A percentile compares a stretch with the other conserved stretches of the same genome.
phyloP scores from a whole-genome alignment of 305 asterid genomes.

The Rubia peregrina region DNA sequence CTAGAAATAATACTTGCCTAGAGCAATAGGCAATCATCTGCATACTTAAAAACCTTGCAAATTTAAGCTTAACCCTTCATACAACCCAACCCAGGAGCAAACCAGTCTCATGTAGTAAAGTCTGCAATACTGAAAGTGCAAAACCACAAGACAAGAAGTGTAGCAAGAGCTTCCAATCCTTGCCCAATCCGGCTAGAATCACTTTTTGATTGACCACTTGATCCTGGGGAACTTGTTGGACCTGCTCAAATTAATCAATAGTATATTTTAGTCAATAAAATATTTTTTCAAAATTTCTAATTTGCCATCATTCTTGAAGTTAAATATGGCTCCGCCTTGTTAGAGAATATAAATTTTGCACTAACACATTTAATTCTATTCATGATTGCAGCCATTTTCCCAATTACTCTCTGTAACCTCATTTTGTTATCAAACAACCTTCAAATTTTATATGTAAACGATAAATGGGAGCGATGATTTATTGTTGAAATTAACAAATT shows the following conservation, averaged over 20 bases:
- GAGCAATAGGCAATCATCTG: not conserved
- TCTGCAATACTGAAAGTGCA: not conserved
- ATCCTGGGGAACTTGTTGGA: slow-evolving; percentile 23
- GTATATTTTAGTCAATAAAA: too few relatives aligned
- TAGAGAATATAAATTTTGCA: too few relatives aligned
- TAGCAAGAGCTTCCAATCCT: slow-evolving; percentile 19
- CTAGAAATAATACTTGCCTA: not conserved
- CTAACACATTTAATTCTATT: too few relatives aligned
- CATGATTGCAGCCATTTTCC: too few relatives aligned
- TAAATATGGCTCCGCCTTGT: too few relatives aligned
- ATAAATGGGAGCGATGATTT: too few relatives aligned
- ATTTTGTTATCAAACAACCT: too few relatives aligned
- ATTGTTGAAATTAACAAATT: too few relatives aligned
- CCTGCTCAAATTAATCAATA: slow-evolving; percentile 10
- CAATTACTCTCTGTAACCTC: too few relatives aligned
- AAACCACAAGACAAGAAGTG: slow-evolving; percentile 15
- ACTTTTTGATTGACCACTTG: slow-evolving; percentile 22
- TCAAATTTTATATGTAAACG: too few relatives aligned
- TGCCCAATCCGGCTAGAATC: slow-evolving; percentile 21
- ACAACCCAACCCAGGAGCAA: not conserved
- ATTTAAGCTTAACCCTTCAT: not conserved
- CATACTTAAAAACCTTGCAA: not conserved
- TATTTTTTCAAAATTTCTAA: too few relatives aligned
- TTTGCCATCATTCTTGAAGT: too few relatives aligned
- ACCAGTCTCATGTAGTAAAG: not conserved